Percentiles rank a stretch among this genome's conserved stretches.
Evolutionary conservation across 2,329 filamentous ascomycete genomes (phyloP).

Genomic region (Colletotrichum kahawae): DNA sequence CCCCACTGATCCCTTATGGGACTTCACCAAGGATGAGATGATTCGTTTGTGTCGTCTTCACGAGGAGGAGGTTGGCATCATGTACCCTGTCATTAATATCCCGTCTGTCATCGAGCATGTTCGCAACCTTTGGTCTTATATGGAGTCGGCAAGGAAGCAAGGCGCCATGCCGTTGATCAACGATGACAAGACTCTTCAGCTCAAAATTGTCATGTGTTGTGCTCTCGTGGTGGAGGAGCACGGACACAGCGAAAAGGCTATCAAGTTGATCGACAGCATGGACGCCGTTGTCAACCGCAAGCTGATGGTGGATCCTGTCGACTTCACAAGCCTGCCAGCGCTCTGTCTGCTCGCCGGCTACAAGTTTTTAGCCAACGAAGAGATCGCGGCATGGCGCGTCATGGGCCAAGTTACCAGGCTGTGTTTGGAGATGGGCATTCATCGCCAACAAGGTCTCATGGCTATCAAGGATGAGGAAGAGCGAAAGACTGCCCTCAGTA

Average conservation of each 20-base stretch:
- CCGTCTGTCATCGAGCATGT: slow-evolving; percentile 74
- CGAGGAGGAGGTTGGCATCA: slow-evolving; percentile 88
- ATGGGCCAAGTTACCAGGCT: slow-evolving; percentile 83
- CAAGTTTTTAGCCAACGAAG: slow-evolving; percentile 85
- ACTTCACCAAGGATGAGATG: slow-evolving; percentile 79
- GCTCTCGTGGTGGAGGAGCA: slow-evolving; percentile 79
- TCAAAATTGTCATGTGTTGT: slow-evolving; percentile 85
- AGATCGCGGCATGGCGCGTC: slow-evolving; percentile 83
- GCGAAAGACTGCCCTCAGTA: slow-evolving; percentile 68
- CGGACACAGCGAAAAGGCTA: slow-evolving; percentile 77
- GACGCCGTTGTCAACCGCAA: slow-evolving; percentile 72
- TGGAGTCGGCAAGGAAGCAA: slow-evolving; percentile 58
- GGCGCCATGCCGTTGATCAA: slow-evolving; percentile 42
- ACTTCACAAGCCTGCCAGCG: slow-evolving; percentile 53
- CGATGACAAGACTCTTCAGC: slow-evolving; percentile 64
- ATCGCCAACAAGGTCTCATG: slow-evolving; percentile 75
- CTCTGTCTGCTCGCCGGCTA: slow-evolving; percentile 65
- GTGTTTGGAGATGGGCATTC: slow-evolving; percentile 83
- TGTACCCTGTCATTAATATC: slow-evolving; percentile 88
- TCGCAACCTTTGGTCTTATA: slow-evolving; percentile 71
- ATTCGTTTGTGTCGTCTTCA: slow-evolving; percentile 79
- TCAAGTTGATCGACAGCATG: slow-evolving; percentile 77
- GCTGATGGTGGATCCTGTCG: slow-evolving; percentile 58
- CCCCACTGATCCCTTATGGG: slow-evolving; percentile 76
- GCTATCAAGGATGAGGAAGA: slow-evolving; percentile 73